These are phyloP conservation scores for Debaryomyces nepalensis DNA, from an alignment of 1,139 yeast genomes.

Conservation along the genomic window DNA sequence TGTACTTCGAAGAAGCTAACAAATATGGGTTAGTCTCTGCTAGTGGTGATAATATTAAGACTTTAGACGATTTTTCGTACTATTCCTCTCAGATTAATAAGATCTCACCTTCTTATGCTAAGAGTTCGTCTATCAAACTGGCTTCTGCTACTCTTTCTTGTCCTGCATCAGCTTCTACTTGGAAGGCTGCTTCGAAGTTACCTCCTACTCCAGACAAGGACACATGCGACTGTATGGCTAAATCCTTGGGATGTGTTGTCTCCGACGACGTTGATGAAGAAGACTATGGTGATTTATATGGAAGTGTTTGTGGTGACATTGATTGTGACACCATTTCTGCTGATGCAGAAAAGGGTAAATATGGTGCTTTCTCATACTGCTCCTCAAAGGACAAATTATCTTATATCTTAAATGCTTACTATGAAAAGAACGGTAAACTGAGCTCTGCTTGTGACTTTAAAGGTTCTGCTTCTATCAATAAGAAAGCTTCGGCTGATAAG, in stretches of 20 bases:
- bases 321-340: constrained; percentile 45
- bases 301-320: constrained; percentile 36
- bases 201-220: constrained; percentile 52
- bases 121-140: constrained; percentile 29
- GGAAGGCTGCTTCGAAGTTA: constrained; percentile 45
- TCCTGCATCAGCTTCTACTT: constrained; percentile 40
- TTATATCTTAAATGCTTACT: constrained; percentile 46
- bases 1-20: constrained; percentile 84
- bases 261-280: constrained; percentile 32
- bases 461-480: constrained; percentile 45
- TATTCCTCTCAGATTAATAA: constrained; percentile 62
- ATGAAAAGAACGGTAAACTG: constrained; percentile 32
- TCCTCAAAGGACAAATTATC: constrained; percentile 44
- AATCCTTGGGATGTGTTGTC: constrained; percentile 43
- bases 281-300: constrained; percentile 42
- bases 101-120: constrained; percentile 40
- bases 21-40: constrained; percentile 77
- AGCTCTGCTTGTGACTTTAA: constrained; percentile 45
- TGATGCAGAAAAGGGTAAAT: constrained; percentile 42
- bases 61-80: constrained; percentile 51
- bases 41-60: constrained; percentile 38
- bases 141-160: constrained; percentile 37
- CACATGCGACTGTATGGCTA: constrained; percentile 43
- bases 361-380: constrained; percentile 50
- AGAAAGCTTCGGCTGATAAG: constrained; percentile 31